Evolutionary conservation across 306 rosid genomes (phyloP).

Genomic region (Cucurbita argyrosperma): DNA sequence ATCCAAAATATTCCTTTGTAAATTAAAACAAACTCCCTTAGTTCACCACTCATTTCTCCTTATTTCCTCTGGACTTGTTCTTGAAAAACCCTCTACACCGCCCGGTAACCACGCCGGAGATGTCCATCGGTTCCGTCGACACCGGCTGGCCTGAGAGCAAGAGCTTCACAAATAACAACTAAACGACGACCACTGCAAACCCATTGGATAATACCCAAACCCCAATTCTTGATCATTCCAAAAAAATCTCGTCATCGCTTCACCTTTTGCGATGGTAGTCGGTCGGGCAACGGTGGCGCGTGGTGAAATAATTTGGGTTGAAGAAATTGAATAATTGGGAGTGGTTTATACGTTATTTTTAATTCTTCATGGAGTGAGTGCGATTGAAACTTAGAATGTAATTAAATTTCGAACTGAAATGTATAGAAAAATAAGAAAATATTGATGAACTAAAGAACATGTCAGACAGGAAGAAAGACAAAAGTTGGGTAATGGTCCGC

Average conservation of each 20-base stretch:
- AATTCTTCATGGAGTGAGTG: neutral
- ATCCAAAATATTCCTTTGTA: neutral
- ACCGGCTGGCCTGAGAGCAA: too few species aligned
- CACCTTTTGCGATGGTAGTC: too few species aligned
- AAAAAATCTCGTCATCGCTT: too few species aligned
- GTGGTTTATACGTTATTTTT: neutral
- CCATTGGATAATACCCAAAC: too few species aligned
- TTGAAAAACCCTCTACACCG: neutral
- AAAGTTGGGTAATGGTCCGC: neutral
- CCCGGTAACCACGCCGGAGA: too few species aligned
- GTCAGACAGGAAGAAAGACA: neutral
- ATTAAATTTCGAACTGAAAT: neutral
- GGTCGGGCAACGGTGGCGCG: neutral
- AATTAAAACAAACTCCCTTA: neutral
- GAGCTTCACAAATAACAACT: too few species aligned
- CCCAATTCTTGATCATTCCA: too few species aligned
- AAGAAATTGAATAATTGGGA: neutral
- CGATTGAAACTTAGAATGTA: neutral
- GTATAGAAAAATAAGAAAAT: neutral
- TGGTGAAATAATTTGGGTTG: neutral
- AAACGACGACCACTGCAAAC: too few species aligned
- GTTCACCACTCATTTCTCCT: neutral
- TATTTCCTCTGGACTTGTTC: neutral
- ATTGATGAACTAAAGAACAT: neutral
- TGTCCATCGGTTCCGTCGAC: too few species aligned